Percentiles rank a stretch among this genome's conserved stretches.
phyloP scores from a whole-genome alignment of 2,329 filamentous ascomycete genomes.

The Xylariaceae sp. region DNA sequence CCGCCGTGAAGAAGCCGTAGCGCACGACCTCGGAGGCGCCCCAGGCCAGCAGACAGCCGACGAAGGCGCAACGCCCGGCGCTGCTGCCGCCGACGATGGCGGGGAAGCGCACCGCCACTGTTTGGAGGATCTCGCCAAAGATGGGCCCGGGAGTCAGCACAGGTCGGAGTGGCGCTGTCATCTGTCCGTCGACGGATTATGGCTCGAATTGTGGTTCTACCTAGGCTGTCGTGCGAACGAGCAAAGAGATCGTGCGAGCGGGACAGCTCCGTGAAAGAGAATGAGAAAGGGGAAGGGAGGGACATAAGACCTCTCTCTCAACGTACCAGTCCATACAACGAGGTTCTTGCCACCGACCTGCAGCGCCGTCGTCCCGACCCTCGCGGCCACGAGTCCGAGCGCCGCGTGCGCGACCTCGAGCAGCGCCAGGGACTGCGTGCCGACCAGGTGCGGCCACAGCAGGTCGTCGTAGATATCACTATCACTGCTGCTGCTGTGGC shows the following conservation, averaged over 20 bases:
- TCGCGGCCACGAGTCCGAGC: slow-evolving; percentile 55
- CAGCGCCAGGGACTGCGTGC: slow-evolving; percentile 44
- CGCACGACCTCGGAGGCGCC: slow-evolving; percentile 60
- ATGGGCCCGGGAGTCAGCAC: too few species aligned
- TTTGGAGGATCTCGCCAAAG: too few species aligned
- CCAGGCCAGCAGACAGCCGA: slow-evolving; percentile 56
- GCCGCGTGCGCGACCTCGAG: slow-evolving; percentile 56
- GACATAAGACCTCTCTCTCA: too few species aligned
- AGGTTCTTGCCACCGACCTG: slow-evolving; percentile 59
- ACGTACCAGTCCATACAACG: slow-evolving; percentile 61
- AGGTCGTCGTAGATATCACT: slow-evolving; percentile 1
- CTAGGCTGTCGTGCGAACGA: too few species aligned
- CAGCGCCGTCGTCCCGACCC: slow-evolving; percentile 56
- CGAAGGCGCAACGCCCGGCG: slow-evolving; percentile 33
- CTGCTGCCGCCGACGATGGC: slow-evolving; percentile 19
- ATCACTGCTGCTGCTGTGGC: neutral
- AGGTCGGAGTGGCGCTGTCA: too few species aligned
- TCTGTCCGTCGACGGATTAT: too few species aligned
- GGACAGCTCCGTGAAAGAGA: too few species aligned
- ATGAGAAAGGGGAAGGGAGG: too few species aligned
- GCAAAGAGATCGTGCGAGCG: too few species aligned
- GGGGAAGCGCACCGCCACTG: slow-evolving; percentile 46
- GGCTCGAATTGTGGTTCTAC: too few species aligned
- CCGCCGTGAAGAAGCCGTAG: slow-evolving; percentile 59
- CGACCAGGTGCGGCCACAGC: slow-evolving; percentile 5